Evolutionary conservation across 1,139 yeast genomes (phyloP), one percentile per base, ranked within the genome.

Genomic region (Lodderomyces oxycetoniae): DNA sequence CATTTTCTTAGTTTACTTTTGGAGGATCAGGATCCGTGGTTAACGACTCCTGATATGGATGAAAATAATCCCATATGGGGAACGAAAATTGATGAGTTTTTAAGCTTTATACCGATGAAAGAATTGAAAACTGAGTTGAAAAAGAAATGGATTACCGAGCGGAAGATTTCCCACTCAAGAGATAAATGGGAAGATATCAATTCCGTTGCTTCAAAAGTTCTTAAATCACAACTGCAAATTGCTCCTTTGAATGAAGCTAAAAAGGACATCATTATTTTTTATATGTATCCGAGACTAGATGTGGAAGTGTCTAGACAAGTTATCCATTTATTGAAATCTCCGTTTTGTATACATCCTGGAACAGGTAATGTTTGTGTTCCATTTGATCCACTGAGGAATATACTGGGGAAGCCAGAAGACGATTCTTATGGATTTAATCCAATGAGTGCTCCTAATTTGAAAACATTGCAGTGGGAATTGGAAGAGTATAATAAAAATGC

Each of bases 311-410:
- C 98, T 7, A 74, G 82, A 46, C 95, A 85, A 55, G 68, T 89
- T 47, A 86, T 80, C 58, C 99, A 91, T 64, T 79, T 91, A 62
- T 74, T 91, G 49, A 91, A 91, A 54, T 84, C 97, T 1, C 99
- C 99, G n/a, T 91, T 93, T 57, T 91, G 97, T 65, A 80, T 91
- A 32, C 99, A 91, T 55, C 99, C 99, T 1, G 80, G 88, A 5
- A 93, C 99, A 0, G 97, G 96, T n/a, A 84, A 88, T 48, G 85
- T 91, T 4, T 91, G 98, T 75, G 96, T 93, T 5, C 96, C 98
- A 0, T 88, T 91, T 48, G 85, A 81, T 50, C 77, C 85, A 1
- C 15, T 52, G 44, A 24, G 54, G 52, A 47, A 73, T 42, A 46
- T 66, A 20, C 53, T 63, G 2, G 57, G 52, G n/a, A 55, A 63